These are phyloP conservation scores for Nitzschia sp. DNA, from an alignment of 108 stramenopile genomes.

Conservation along the genomic window DNA sequence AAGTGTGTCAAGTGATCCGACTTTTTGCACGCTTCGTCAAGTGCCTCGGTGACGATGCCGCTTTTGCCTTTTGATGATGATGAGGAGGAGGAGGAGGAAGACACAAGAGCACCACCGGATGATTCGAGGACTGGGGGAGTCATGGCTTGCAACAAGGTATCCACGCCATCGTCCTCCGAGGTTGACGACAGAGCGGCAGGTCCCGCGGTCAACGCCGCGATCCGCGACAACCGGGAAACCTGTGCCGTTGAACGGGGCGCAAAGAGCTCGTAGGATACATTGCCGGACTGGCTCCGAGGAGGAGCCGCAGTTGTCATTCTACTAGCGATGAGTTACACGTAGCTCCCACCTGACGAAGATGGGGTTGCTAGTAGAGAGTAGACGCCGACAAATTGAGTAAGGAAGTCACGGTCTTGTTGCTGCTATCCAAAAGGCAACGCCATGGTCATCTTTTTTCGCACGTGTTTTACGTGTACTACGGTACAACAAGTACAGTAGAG, in stretches of 20 bases:
- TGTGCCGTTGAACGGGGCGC: constrained; percentile 74
- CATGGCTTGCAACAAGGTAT: constrained; percentile 41
- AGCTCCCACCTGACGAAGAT: no score
- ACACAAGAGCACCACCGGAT: background rate
- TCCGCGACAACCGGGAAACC: constrained; percentile 53
- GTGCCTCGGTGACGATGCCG: constrained; percentile 24
- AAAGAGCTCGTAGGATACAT: constrained; percentile 80
- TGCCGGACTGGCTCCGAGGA: constrained; percentile 10
- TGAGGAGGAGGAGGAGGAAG: constrained; percentile 38
- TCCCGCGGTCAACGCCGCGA: constrained; percentile 78
- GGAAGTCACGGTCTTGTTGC: no score
- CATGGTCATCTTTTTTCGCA: no score
- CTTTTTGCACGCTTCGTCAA: constrained; percentile 34
- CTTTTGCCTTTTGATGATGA: constrained; percentile 15
- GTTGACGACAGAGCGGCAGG: constrained; percentile 28
- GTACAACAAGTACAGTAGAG: no score
- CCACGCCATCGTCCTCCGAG: constrained; percentile 2
- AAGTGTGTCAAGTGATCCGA: constrained; percentile 56
- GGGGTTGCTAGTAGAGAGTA: no score
- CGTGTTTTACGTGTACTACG: no score
- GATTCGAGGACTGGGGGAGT: constrained; percentile 26
- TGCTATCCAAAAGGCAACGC: no score
- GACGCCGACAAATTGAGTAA: no score
- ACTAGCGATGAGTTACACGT: no score
- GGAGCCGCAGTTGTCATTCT: background rate